phyloP scores from a whole-genome alignment of 1,284 basidiomycete genomes.

The Ganoderma multipileum region DNA sequence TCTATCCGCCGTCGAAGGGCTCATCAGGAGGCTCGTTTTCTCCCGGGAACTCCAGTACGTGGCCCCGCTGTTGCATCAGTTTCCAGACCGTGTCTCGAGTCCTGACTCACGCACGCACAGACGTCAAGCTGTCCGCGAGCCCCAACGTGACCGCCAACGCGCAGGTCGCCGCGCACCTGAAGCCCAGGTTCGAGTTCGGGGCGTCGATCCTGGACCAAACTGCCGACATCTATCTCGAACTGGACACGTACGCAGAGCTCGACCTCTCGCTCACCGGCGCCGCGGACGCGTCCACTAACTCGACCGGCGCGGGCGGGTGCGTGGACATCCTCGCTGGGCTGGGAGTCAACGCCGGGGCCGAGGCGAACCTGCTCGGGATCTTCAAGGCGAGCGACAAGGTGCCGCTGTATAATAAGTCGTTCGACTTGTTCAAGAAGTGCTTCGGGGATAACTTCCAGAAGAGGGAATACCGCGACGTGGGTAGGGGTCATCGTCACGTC shows the following conservation, averaged over 20 bases:
- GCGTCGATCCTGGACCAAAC: slow-evolving; percentile 43
- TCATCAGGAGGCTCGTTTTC: slow-evolving; percentile 31
- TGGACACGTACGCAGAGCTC: slow-evolving; percentile 51
- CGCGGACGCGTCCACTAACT: slow-evolving; percentile 14
- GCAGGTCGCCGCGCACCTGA: slow-evolving; percentile 43
- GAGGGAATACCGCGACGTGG: background rate
- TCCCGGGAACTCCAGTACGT: slow-evolving; percentile 46
- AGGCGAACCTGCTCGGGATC: background rate
- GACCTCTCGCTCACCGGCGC: slow-evolving; percentile 30
- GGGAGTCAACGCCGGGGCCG: background rate
- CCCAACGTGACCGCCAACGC: slow-evolving; percentile 49
- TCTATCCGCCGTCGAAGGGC: slow-evolving; percentile 45
- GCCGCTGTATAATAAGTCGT: background rate
- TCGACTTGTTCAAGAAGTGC: slow-evolving; percentile 15
- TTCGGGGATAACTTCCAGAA: background rate
- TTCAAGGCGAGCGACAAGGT: background rate
- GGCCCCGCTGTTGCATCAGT: background rate
- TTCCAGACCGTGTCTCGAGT: background rate
- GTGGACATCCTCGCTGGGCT: slow-evolving; percentile 4
- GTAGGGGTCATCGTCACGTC: no score
- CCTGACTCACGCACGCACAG: slow-evolving; percentile 32
- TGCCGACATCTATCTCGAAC: slow-evolving; percentile 46
- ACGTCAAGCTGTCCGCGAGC: slow-evolving; percentile 47
- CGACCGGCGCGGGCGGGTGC: slow-evolving; percentile 4
- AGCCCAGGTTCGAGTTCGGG: slow-evolving; percentile 36